phyloP scores from a whole-genome alignment of 176 grass and related monocot species.

The Aegilops sharonensis region DNA sequence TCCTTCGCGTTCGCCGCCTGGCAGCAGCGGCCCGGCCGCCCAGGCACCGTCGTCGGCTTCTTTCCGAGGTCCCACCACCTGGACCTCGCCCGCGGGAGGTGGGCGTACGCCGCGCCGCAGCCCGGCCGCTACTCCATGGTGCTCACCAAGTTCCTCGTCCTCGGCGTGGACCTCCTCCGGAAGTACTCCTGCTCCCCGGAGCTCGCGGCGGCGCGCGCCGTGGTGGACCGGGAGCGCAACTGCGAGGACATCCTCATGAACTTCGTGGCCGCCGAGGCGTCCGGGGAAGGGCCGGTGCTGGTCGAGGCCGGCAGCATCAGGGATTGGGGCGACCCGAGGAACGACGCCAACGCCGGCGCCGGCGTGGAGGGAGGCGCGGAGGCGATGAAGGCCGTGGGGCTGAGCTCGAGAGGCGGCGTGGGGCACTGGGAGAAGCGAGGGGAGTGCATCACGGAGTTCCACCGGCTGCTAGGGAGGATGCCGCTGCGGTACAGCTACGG shows the following conservation, averaged over 20 bases:
- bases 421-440: conserved; percentile 80
- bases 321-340: conserved; percentile 92
- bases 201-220: conserved; percentile 49
- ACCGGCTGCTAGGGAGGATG: conserved; percentile 79
- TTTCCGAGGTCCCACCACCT: conserved; percentile 80
- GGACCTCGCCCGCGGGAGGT: conserved; percentile 50
- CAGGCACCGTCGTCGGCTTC: conserved; percentile 57
- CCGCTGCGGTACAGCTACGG: conserved; percentile 80
- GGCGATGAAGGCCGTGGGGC: conserved; percentile 34
- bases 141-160: conserved; percentile 80
- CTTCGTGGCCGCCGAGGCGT: conserved; percentile 66
- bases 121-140: conserved; percentile 80
- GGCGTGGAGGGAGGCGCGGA: not conserved
- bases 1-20: conserved; percentile 64
- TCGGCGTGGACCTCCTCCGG: conserved; percentile 42
- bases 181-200: conserved; percentile 68
- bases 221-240: conserved; percentile 72
- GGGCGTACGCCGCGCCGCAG: conserved; percentile 64
- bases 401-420: conserved; percentile 53
- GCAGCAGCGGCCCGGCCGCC: conserved; percentile 18
- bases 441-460: conserved; percentile 83
- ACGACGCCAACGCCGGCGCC: conserved; percentile 33
- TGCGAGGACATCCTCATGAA: conserved; percentile 99
- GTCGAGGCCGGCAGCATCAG: conserved; percentile 58
- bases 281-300: conserved; percentile 55